Conservation (phyloP, 2,329 filamentous ascomycete species). For the Lasiodiplodia hormozganensis region DNA sequence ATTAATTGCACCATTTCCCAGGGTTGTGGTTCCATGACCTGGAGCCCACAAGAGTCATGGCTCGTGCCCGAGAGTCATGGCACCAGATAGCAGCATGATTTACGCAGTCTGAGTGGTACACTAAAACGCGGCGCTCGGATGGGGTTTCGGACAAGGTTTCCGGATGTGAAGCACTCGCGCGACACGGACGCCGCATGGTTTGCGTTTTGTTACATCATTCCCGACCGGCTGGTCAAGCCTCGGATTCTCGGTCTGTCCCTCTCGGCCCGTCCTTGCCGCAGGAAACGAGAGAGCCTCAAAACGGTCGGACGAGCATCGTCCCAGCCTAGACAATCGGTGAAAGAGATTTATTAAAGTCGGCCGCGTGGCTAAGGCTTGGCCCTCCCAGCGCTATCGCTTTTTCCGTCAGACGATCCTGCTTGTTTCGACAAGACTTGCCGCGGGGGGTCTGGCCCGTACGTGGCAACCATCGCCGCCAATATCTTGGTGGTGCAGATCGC, state of each 20-base stretch:
- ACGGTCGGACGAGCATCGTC: slow-evolving; percentile 15
- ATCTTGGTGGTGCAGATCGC: background rate
- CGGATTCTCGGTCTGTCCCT: slow-evolving; percentile 5
- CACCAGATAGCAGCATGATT: too few species aligned
- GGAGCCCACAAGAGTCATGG: too few species aligned
- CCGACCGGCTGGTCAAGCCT: slow-evolving; percentile 10
- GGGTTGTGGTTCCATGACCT: too few species aligned
- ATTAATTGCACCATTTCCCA: too few species aligned
- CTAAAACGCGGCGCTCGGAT: background rate
- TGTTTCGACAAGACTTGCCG: background rate
- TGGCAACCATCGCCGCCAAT: background rate
- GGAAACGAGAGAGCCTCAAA: background rate
- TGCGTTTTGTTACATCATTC: background rate
- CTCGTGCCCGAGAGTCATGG: too few species aligned
- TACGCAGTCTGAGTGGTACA: too few species aligned
- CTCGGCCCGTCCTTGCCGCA: slow-evolving; percentile 13
- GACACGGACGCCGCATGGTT: background rate
- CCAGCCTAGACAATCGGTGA: slow-evolving; percentile 4
- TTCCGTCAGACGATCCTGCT: background rate
- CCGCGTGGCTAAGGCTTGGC: background rate
- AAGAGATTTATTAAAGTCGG: background rate
- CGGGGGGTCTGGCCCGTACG: slow-evolving; percentile 2
- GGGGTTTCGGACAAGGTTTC: background rate
- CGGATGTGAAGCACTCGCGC: background rate
- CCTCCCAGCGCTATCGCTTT: background rate